A percentile compares a stretch with the other conserved stretches of the same genome.
Conservation (phyloP, 179 eudicot species). For the Actinidia arguta region DNA sequence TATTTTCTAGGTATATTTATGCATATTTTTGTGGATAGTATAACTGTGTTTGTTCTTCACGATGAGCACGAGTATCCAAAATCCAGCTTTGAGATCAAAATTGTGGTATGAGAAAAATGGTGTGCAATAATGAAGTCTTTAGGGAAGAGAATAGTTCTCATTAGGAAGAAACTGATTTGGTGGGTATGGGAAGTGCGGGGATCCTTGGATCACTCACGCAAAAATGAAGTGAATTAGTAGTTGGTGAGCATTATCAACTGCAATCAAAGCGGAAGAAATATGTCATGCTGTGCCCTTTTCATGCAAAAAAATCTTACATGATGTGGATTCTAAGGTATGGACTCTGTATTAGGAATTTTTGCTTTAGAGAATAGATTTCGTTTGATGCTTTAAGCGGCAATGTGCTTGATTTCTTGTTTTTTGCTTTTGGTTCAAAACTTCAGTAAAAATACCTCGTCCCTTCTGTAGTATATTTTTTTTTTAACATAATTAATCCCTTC, state of each 20-base stretch:
- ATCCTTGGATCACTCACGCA: not conserved
- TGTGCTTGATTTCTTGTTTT: no score
- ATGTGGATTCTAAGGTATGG: not conserved
- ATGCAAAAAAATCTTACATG: not conserved
- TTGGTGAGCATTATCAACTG: not conserved
- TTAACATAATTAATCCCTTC: no score
- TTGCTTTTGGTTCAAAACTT: no score
- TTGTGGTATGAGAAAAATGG: no score
- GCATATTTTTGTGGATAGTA: no score
- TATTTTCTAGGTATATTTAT: no score
- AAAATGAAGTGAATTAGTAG: constrained; percentile 3
- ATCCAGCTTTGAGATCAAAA: no score
- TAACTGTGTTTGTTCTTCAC: no score
- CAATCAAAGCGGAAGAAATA: not conserved
- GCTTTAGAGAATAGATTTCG: not conserved
- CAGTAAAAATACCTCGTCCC: no score
- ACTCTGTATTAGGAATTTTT: not conserved
- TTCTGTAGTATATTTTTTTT: no score
- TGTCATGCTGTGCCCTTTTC: not conserved
- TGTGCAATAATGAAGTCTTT: not conserved
- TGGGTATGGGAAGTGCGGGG: not conserved
- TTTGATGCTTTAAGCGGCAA: no score
- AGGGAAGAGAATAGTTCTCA: not conserved
- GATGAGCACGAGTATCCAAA: no score
- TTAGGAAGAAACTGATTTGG: not conserved